phyloP scores from a whole-genome alignment of 2,329 filamentous ascomycete genomes.

The Periconia digitata region DNA sequence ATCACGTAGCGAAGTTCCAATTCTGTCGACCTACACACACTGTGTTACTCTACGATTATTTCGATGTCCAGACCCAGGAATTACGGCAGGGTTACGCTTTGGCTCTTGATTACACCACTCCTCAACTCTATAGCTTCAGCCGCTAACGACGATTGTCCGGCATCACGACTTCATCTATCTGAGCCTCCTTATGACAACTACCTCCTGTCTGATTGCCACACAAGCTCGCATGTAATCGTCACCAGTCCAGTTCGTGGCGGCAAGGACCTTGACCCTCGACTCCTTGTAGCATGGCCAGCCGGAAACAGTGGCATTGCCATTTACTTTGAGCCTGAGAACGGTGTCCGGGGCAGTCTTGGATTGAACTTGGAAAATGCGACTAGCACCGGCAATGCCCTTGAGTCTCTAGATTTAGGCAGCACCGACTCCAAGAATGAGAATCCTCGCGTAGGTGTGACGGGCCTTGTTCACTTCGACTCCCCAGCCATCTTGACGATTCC shows the following conservation, averaged over 20 bases:
- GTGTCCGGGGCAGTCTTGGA: conserved; percentile 56
- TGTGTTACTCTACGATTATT: too few relatives aligned
- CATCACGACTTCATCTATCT: conserved; percentile 47
- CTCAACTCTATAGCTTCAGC: conserved; percentile 1
- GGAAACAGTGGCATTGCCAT: conserved; percentile 63
- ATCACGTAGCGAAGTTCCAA: too few relatives aligned
- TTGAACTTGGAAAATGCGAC: conserved; percentile 57
- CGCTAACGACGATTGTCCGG: conserved; percentile 10
- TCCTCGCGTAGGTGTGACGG: conserved; percentile 57
- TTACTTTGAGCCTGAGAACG: conserved; percentile 59
- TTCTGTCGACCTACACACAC: too few relatives aligned
- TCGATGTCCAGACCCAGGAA: too few relatives aligned
- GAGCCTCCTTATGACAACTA: conserved; percentile 65
- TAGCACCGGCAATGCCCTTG: conserved; percentile 46
- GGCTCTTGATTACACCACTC: background rate
- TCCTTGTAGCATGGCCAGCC: conserved; percentile 64
- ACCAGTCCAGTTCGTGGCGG: conserved; percentile 62
- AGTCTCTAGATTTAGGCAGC: conserved; percentile 46
- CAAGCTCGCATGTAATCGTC: conserved; percentile 61
- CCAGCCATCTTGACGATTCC: conserved; percentile 58
- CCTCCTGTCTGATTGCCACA: conserved; percentile 66
- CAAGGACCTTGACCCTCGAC: conserved; percentile 57
- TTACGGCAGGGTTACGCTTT: too few relatives aligned
- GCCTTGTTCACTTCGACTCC: conserved; percentile 58
- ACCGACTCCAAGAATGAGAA: conserved; percentile 22